Evolutionary conservation across 1,284 basidiomycete species (phyloP).

Genomic region (Athelia psychrophila): DNA sequence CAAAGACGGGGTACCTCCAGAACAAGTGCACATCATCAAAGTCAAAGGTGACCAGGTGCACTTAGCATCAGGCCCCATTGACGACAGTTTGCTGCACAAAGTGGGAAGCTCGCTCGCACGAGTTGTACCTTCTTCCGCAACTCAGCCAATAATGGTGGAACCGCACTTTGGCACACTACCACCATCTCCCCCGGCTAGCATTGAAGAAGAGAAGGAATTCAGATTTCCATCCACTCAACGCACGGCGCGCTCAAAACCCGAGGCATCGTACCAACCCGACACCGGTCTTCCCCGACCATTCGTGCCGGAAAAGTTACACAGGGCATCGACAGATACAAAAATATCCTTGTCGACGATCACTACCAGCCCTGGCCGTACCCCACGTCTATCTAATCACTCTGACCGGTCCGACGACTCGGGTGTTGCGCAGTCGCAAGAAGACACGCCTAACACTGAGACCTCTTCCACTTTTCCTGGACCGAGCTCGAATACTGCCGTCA

Average conservation of each 20-base stretch:
- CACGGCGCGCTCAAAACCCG: constrained; percentile 18
- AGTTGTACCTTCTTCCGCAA: constrained; percentile 23
- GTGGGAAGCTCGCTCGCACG: constrained; percentile 33
- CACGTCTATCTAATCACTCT: constrained; percentile 8
- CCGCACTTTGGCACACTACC: constrained; percentile 53
- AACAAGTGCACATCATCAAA: constrained; percentile 52
- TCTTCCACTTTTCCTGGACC: neutral
- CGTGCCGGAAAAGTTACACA: constrained; percentile 19
- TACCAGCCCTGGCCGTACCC: constrained; percentile 12
- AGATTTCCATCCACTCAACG: constrained; percentile 9
- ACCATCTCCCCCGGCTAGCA: constrained; percentile 64
- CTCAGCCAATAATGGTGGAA: constrained; percentile 10
- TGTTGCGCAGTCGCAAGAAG: neutral
- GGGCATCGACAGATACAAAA: constrained; percentile 49
- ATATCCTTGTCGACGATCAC: constrained; percentile 31
- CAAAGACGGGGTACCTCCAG: constrained; percentile 16
- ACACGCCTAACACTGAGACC: constrained; percentile 10
- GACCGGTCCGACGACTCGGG: constrained; percentile 12
- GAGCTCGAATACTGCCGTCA: constrained; percentile 8
- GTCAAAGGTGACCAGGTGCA: constrained; percentile 45
- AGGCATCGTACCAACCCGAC: constrained; percentile 11
- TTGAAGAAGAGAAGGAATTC: constrained; percentile 34
- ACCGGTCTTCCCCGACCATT: constrained; percentile 14
- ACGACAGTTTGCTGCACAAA: constrained; percentile 36
- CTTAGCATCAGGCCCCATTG: constrained; percentile 36